A percentile compares a stretch with the other conserved stretches of the same genome.
phyloP scores from a whole-genome alignment of 2,329 filamentous ascomycete species.

The Pochonia chlamydosporia region DNA sequence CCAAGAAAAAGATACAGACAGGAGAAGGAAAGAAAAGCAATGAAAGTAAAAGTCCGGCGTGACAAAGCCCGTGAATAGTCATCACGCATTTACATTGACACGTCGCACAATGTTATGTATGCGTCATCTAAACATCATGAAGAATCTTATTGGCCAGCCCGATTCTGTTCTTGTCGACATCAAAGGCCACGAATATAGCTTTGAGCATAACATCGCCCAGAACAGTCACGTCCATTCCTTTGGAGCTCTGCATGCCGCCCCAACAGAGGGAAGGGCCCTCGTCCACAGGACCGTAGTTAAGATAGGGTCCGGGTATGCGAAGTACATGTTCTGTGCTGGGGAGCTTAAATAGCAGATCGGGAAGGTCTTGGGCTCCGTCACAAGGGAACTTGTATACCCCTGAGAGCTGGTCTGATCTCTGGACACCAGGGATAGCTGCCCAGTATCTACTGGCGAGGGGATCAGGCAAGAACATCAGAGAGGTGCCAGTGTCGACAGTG shows the following conservation, averaged over 20 bases:
- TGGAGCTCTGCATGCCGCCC: conserved; percentile 65
- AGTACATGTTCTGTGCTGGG: conserved; percentile 42
- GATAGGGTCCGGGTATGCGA: conserved; percentile 47
- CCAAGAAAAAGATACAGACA: neutral
- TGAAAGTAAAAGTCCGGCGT: neutral
- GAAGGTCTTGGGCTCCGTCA: conserved; percentile 44
- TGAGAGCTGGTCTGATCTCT: conserved; percentile 41
- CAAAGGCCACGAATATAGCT: conserved; percentile 68
- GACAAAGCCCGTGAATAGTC: too few relatives aligned
- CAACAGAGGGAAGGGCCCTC: conserved; percentile 55
- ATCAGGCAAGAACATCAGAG: conserved; percentile 55
- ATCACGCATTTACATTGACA: too few relatives aligned
- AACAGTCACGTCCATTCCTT: conserved; percentile 49
- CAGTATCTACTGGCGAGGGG: conserved; percentile 57
- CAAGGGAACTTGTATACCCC: conserved; percentile 55
- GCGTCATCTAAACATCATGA: conserved; percentile 11
- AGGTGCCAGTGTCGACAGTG: conserved; percentile 65
- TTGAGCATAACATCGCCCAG: conserved; percentile 78
- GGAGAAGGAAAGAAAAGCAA: neutral
- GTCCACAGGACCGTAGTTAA: conserved; percentile 48
- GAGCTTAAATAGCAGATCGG: conserved; percentile 50
- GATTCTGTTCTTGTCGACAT: conserved; percentile 36
- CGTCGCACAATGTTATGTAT: neutral
- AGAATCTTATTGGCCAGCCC: conserved; percentile 41
- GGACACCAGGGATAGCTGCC: conserved; percentile 40